phyloP scores from a whole-genome alignment of 352 stramenopile species.

The Phytophthora litchii region DNA sequence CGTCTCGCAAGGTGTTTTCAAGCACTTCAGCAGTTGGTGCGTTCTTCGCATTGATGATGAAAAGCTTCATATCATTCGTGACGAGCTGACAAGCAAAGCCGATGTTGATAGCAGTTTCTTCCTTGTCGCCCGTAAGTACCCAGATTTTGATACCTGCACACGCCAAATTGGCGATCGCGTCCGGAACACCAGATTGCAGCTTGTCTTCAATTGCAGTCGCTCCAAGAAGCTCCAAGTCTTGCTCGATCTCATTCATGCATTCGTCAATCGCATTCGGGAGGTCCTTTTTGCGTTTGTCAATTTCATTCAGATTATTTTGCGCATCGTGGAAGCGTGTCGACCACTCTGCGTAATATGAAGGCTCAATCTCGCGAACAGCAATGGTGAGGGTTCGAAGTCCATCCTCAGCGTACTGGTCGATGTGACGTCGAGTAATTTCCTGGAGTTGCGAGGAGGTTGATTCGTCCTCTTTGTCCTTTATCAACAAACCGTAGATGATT shows the following conservation, averaged over 20 bases:
- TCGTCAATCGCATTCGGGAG: conserved; percentile 71
- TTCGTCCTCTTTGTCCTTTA: conserved; percentile 35
- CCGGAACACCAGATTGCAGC: conserved; percentile 90
- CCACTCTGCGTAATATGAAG: conserved; percentile 63
- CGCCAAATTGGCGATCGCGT: conserved; percentile 86
- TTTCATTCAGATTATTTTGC: conserved; percentile 71
- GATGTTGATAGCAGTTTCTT: conserved; percentile 96
- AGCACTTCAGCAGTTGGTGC: conserved; percentile 55
- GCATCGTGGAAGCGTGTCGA: conserved; percentile 63
- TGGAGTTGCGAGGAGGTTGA: conserved; percentile 36
- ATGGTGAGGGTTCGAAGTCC: conserved; percentile 90
- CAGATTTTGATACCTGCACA: conserved; percentile 92
- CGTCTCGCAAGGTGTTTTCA: conserved; percentile 50
- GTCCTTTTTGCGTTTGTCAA: conserved; percentile 85
- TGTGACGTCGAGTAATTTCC: conserved; percentile 56
- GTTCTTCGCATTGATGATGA: conserved; percentile 66
- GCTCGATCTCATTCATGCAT: conserved; percentile 87
- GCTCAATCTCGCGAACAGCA: conserved; percentile 65
- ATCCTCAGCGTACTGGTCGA: conserved; percentile 87
- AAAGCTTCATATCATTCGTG: conserved; percentile 80
- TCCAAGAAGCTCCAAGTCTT: conserved; percentile 82
- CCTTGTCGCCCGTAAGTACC: conserved; percentile 95
- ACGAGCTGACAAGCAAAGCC: conserved; percentile 90
- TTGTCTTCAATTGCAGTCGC: conserved; percentile 95
- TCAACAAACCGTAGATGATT: conserved; percentile 63